These are phyloP conservation scores for Nothophaeocryptopus gaeumannii DNA, from an alignment of 2,329 filamentous ascomycete genomes.

Conservation along the genomic window DNA sequence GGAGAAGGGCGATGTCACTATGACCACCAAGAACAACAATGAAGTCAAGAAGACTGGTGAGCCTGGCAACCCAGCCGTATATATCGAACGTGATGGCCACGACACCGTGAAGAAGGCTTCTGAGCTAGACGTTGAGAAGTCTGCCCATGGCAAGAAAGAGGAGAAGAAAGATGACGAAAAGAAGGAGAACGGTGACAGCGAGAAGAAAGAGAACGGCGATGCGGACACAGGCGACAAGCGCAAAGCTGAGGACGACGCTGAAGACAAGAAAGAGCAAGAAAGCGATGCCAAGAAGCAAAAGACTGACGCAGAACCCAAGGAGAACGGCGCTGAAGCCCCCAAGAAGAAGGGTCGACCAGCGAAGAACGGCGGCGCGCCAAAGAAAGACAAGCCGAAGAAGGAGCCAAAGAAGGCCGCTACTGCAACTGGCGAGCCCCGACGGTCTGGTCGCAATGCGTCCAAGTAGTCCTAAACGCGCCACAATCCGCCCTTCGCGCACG, in stretches of 20 bases:
- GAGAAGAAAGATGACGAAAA: constrained; percentile 26
- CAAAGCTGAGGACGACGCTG: constrained; percentile 30
- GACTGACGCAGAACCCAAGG: constrained; percentile 35
- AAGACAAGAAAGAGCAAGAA: constrained; percentile 38
- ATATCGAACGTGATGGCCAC: constrained; percentile 58
- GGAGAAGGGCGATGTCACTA: constrained; percentile 58
- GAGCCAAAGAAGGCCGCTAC: constrained; percentile 51
- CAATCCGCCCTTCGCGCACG: background rate
- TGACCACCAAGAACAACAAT: constrained; percentile 62
- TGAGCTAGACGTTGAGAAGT: constrained; percentile 57
- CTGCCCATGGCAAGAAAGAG: constrained; percentile 41
- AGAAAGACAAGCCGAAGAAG: constrained; percentile 47
- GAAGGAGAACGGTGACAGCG: constrained; percentile 21
- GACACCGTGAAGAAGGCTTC: constrained; percentile 63
- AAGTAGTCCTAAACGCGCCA: constrained; percentile 16
- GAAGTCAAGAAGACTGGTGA: constrained; percentile 63
- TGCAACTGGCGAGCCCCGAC: constrained; percentile 47
- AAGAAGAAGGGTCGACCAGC: constrained; percentile 46
- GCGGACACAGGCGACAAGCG: constrained; percentile 32
- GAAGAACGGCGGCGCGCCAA: constrained; percentile 33
- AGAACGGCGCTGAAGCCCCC: constrained; percentile 34
- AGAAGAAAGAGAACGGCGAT: constrained; percentile 24
- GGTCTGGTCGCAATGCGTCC: constrained; percentile 42
- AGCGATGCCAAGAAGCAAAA: constrained; percentile 33
- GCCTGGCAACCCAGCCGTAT: constrained; percentile 59